These are phyloP conservation scores for Rhizopogon sp. DNA, from an alignment of 768 basidiomycete genomes.

Conservation along the genomic window DNA sequence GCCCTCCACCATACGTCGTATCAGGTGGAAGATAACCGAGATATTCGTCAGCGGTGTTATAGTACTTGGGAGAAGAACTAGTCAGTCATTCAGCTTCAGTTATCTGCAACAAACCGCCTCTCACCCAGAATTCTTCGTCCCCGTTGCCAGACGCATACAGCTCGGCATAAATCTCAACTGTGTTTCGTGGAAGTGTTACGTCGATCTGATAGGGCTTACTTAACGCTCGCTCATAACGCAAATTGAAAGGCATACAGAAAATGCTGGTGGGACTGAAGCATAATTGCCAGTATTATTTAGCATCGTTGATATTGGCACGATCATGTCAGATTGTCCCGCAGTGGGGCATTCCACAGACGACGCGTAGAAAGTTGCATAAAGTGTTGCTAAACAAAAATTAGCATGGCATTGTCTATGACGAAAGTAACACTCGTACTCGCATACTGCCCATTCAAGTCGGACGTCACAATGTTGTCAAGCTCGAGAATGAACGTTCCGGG, in stretches of 20 bases:
- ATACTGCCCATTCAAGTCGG: conserved; percentile 60
- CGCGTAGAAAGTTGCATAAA: conserved; percentile 69
- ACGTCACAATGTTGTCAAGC: conserved; percentile 62
- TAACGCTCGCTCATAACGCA: not conserved
- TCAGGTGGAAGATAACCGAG: conserved; percentile 47
- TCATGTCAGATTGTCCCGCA: conserved; percentile 54
- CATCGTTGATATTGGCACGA: conserved; percentile 67
- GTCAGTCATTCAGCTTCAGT: not conserved
- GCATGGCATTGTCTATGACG: not conserved
- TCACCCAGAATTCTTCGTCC: conserved; percentile 76
- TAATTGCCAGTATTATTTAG: conserved; percentile 60
- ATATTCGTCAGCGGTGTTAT: conserved; percentile 60
- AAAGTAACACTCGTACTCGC: conserved; percentile 41
- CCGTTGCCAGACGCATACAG: conserved; percentile 66
- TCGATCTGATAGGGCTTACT: conserved; percentile 39
- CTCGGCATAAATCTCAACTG: conserved; percentile 64
- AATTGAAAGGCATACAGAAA: conserved; percentile 43
- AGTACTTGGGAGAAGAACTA: conserved; percentile 43
- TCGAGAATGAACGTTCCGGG: conserved; percentile 68
- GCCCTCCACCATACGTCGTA: conserved; percentile 42
- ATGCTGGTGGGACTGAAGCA: conserved; percentile 71
- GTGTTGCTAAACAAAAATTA: conserved; percentile 40
- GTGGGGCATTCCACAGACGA: conserved; percentile 54
- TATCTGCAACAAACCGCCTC: conserved; percentile 6
- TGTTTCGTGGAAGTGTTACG: conserved; percentile 65